phyloP scores from a whole-genome alignment of 192 early-diverging fungal species.

The Linnemannia exigua region DNA sequence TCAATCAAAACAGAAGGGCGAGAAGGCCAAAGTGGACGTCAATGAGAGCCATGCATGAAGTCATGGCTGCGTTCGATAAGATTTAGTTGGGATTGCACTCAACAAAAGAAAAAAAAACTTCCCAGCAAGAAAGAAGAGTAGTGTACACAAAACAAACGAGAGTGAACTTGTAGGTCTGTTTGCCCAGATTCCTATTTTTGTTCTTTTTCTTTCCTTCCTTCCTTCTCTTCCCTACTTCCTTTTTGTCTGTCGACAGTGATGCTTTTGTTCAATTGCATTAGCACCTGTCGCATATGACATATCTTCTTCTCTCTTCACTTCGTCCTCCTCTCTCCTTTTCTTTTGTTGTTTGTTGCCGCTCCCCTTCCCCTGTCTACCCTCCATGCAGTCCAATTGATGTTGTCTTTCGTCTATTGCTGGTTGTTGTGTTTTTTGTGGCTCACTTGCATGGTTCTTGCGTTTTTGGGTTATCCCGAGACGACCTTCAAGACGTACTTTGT shows the following conservation, averaged over 20 bases:
- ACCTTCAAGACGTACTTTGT: not conserved
- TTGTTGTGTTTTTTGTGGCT: not conserved
- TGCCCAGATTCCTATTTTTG: not conserved
- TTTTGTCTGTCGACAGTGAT: no score
- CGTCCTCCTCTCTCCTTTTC: not conserved
- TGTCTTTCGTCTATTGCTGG: not conserved
- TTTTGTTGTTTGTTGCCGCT: not conserved
- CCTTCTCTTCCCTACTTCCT: not conserved
- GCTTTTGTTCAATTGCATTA: not conserved
- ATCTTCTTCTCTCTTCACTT: not conserved
- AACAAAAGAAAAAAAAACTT: not conserved
- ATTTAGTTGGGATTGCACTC: not conserved
- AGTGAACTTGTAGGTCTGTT: not conserved
- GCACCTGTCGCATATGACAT: not conserved
- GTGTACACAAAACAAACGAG: not conserved
- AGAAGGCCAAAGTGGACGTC: not conserved
- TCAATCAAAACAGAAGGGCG: not conserved
- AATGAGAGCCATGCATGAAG: not conserved
- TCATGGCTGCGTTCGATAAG: not conserved
- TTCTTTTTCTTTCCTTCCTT: no score
- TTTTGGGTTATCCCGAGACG: not conserved
- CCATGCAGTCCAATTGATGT: not conserved
- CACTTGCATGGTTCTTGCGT: conserved; percentile 1
- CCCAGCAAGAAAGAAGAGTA: not conserved
- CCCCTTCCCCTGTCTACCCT: not conserved